These are phyloP conservation scores for Knoxdaviesia proteae DNA, from an alignment of 2,329 filamentous ascomycete genomes.

Conservation along the genomic window DNA sequence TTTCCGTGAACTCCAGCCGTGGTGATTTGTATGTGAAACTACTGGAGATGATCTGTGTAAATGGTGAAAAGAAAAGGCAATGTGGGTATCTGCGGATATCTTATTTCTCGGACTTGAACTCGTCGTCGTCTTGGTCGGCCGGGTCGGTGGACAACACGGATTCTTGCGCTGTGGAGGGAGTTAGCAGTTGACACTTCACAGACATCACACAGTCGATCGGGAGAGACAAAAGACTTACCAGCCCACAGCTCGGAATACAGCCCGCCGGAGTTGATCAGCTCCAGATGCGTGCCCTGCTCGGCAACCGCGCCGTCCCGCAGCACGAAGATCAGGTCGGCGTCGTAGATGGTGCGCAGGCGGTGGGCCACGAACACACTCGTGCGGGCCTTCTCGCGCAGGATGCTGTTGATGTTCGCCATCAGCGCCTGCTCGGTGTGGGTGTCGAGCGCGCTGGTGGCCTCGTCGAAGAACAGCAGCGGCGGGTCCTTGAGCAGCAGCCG, in stretches of 20 bases:
- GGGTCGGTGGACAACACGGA: slow-evolving; percentile 20
- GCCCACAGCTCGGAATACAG: slow-evolving; percentile 85
- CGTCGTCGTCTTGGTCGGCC: not conserved
- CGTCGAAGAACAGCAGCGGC: slow-evolving; percentile 80
- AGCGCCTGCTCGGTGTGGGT: slow-evolving; percentile 85
- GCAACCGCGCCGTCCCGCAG: slow-evolving; percentile 67
- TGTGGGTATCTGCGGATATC: slow-evolving; percentile 22
- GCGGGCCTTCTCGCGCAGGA: slow-evolving; percentile 66
- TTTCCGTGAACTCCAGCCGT: no score
- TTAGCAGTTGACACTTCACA: slow-evolving; percentile 4
- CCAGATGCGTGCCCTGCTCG: slow-evolving; percentile 71
- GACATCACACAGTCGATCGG: not conserved
- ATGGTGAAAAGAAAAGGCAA: no score
- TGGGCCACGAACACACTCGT: slow-evolving; percentile 95
- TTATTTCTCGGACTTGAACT: not conserved
- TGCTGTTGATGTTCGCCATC: slow-evolving; percentile 80
- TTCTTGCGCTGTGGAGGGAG: slow-evolving; percentile 32
- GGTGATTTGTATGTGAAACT: no score
- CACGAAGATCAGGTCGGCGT: slow-evolving; percentile 84
- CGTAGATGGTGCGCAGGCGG: slow-evolving; percentile 77
- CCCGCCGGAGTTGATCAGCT: slow-evolving; percentile 58
- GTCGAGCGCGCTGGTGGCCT: slow-evolving; percentile 80
- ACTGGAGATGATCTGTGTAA: no score
- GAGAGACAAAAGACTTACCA: slow-evolving; percentile 30
- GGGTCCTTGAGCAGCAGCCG: slow-evolving; percentile 75